A percentile compares a stretch with the other conserved stretches of the same genome.
These are phyloP conservation scores for Serendipita indica DNA, from an alignment of 768 basidiomycete genomes.

Conservation along the genomic window DNA sequence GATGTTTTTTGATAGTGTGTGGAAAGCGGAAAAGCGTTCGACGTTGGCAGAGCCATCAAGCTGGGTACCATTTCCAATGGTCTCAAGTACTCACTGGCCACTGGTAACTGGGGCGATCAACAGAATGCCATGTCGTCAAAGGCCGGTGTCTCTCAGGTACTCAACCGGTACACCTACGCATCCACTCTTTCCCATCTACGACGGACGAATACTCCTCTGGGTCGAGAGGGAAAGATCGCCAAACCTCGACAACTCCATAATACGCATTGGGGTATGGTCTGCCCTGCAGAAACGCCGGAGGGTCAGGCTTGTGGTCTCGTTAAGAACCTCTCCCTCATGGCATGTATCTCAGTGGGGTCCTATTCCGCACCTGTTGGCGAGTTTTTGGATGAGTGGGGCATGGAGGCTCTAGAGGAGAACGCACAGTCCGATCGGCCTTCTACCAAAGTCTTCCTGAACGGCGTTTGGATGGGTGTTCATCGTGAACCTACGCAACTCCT, in stretches of 20 bases:
- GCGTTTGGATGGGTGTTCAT: slow-evolving; percentile 99
- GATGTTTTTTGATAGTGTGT: slow-evolving; percentile 52
- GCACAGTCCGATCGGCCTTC: slow-evolving; percentile 66
- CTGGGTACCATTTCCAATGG: slow-evolving; percentile 97
- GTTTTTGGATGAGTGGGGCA: slow-evolving; percentile 96
- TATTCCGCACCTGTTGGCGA: slow-evolving; percentile 93
- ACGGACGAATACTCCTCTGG: slow-evolving; percentile 94
- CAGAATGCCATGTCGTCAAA: slow-evolving; percentile 97
- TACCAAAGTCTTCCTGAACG: slow-evolving; percentile 98
- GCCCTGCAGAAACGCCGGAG: slow-evolving; percentile 98
- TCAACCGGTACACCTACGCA: slow-evolving; percentile 97
- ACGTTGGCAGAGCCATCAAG: slow-evolving; percentile 80
- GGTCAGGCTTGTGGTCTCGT: slow-evolving; percentile 98
- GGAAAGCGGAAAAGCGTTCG: slow-evolving; percentile 90
- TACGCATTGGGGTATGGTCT: slow-evolving; percentile 99
- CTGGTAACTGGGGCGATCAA: slow-evolving; percentile 99
- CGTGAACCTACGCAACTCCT: slow-evolving; percentile 87
- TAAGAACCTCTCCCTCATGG: slow-evolving; percentile 95
- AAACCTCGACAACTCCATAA: slow-evolving; percentile 99
- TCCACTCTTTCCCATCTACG: slow-evolving; percentile 96
- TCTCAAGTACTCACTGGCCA: slow-evolving; percentile 92
- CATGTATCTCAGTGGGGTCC: slow-evolving; percentile 95
- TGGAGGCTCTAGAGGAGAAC: slow-evolving; percentile 90
- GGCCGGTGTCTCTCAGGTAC: slow-evolving; percentile 95
- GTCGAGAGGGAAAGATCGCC: slow-evolving; percentile 96